Base-by-base conservation (phyloP, 176 grass and related monocot species). In the Miscanthus lutarioriparius region DNA sequence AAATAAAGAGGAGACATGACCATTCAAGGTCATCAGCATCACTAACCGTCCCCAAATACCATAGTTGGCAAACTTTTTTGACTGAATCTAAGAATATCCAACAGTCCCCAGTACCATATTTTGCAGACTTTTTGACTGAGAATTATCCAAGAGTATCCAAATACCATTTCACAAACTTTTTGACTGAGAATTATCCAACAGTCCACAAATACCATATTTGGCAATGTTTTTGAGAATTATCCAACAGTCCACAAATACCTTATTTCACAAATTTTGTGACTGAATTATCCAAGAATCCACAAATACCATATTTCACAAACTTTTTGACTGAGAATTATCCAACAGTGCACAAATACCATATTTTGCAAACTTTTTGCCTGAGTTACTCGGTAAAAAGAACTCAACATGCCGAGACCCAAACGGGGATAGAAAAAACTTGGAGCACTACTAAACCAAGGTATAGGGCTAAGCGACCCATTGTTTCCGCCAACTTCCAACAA, bases 401-500 rank as follows among this genome's bases (percentile, higher is more conserved):
- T 59, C 56, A 23, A 23, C 22, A n/a, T 0, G 7, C 19, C 51
- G 5, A 58, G 8, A 22, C 20, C 2, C 20, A 59, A 59, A 23
- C 1, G 3, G 9, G 8, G 56, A 23, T 59, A 58, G 22, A 59
- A 59, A 59, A n/a, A 3, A 59, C 1, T 61, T 61, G 56, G 56
- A 61, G 56, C 56, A 25, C 54, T 58, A 58, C 20, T 7, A 53
- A 53, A 51, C 16, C 15, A 48, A 20, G 7, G 51, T 8, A 56
- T 22, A 56, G 6, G 51, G 19, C 19, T 56, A 58, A 58, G 53
- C 53, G 20, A 61, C 8, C 20, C n/a, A 25, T 25, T 61, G 56
- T 61, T 61, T 61, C 56, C n/a, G 56, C 56, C 56, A 37, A 81
- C 22, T 81, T 70, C 14, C 23, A 47, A 51, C 33, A 8, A 81